phyloP scores from a whole-genome alignment of 2,329 filamentous ascomycete species.

The Exophiala calicioides region DNA sequence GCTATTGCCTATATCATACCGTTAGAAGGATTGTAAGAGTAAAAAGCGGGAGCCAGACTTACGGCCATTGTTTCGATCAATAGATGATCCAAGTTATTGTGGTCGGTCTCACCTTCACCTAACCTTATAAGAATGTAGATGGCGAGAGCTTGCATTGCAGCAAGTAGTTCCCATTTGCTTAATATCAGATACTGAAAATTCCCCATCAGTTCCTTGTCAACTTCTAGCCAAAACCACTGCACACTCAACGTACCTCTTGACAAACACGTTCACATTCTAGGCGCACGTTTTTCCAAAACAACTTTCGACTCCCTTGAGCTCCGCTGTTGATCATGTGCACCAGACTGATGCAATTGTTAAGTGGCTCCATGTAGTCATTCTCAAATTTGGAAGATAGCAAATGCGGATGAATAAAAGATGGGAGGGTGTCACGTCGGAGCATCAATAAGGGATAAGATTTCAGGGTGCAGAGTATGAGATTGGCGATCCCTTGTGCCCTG shows the following conservation, averaged over 20 bases:
- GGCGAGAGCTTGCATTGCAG: conserved; percentile 47
- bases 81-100: conserved; percentile 46
- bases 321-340: conserved; percentile 43
- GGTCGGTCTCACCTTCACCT: conserved; percentile 47
- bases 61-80: conserved; percentile 41
- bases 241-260: conserved; percentile 36
- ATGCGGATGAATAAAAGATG: conserved; percentile 47
- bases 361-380: conserved; percentile 38
- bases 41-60: conserved; percentile 23
- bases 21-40: neutral
- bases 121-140: conserved; percentile 48
- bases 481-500: conserved; percentile 38
- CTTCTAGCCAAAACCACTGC: too few relatives aligned
- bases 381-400: conserved; percentile 31
- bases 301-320: conserved; percentile 39
- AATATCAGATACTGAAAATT: conserved; percentile 34
- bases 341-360: conserved; percentile 46
- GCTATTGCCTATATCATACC: neutral
- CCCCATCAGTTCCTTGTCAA: too few relatives aligned
- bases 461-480: conserved; percentile 43
- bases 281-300: conserved; percentile 50
- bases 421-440: conserved; percentile 40
- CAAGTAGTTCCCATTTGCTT: conserved; percentile 43
- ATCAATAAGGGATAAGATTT: conserved; percentile 48
- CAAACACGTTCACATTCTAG: conserved; percentile 45